Base-by-base conservation (phyloP, 345 rosid genomes). In the Arabis hirsuta region DNA sequence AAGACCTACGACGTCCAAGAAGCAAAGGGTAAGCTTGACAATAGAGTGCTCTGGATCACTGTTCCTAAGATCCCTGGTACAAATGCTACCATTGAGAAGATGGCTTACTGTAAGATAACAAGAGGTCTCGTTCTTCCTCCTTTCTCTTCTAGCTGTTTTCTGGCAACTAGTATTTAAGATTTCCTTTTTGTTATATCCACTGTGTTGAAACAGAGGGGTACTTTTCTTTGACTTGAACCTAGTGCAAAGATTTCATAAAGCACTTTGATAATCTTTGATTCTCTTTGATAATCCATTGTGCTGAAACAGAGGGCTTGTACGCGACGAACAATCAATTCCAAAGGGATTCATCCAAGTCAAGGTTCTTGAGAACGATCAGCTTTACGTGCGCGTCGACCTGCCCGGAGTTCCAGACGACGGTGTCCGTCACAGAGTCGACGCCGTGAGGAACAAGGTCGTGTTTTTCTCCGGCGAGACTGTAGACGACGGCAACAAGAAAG, bases 291-390 rank as follows among this genome's bases (percentile, higher is more conserved):
- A 47, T 19, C 5, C 6, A n/a, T 41, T 26, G 34, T 31, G 11
- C 3, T 3, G 12, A 34, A 66, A 19, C 68, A 72, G 76, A 63
- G 55, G 76, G 63, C 0, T 0, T 54, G 0, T 54, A 63, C 45
- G 71, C 76, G 4, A 73, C 76, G 2, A 73, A 64, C 70, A 73
- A 64, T 3, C 71, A 73, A 71, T 73, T 64, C 72, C 72, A 1
- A 54, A 67, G 72, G 62, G 68, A 27, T 71, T 71, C 62, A 41
- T 71, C 10, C 3, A 71, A 12, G 31, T 76, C 42, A 52, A 61
- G 45, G 44, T 62, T 10, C 62, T 61, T 0, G 20, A 62, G 12
- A 39, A 76, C 44, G 64, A 42, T 44, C 9, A 29, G 0, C 57
- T 76, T 10, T 69, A 69, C 9, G 71, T 55, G 1, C 62, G 70